Evolutionary conservation across 768 basidiomycete genomes (phyloP), one percentile per base, ranked within the genome.

Genomic region (Neoboletus brunneissimus): DNA sequence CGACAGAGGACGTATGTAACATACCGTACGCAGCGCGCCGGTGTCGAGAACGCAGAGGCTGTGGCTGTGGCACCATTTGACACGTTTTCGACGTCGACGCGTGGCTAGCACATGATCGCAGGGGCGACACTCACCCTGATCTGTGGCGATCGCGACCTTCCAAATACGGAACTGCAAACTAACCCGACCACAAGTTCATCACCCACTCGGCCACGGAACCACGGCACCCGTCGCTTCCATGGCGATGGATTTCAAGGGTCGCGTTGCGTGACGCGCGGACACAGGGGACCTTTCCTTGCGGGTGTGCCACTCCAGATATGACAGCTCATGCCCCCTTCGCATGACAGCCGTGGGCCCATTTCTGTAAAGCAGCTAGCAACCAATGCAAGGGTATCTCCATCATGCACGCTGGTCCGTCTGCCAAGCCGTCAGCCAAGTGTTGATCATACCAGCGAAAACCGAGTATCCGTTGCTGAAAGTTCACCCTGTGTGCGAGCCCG

Each of bases 21-120:
- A 47, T 34, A 51, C 29, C 40, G 44, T 40, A 54, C 50, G 52
- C 47, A 38, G 35, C 29, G 50, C 47, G 31, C 35, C 20, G 55
- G 37, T 54, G 58, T 57, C 58, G 61, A 57, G 62, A 52, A 55
- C 8, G 18, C 22, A 22, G 50, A 47, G 57, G 61, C 60, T 56
- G 64, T 64, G 61, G 46, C 1, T 6, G 38, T 37, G 41, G 44
- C 37, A 32, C 18, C 3, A 41, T 22, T 5, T 52, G 64, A 64
- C 64, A 67, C 58, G 68, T 66, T 68, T 63, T 66, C 65, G 65
- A 68, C 66, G 66, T 65, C 63, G 66, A 65, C 35, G 49, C 48
- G 16, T 41, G 55, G 41, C 35, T 27, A 13, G 22, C 48, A 48
- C 48, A 48, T 48, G 48, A 35, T 22, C 16, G 0, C 35, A 35